phyloP scores from a whole-genome alignment of 1,284 basidiomycete genomes.

The Tilletia setariae region DNA sequence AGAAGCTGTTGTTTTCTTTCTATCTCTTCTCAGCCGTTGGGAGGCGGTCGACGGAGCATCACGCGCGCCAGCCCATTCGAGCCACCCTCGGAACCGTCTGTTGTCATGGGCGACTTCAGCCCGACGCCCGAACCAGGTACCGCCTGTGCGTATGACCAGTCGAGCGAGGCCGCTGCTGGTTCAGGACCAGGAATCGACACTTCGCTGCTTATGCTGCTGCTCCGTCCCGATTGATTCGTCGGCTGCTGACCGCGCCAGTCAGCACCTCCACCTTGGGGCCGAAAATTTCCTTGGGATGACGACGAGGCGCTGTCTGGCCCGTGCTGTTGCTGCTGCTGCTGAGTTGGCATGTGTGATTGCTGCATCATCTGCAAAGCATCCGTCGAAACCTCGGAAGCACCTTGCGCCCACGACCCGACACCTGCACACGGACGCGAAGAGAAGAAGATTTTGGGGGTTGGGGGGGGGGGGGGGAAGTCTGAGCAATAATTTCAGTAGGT shows the following conservation, averaged over 20 bases:
- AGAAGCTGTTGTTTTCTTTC: too few species aligned
- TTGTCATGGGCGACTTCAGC: too few species aligned
- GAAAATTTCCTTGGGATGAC: constrained; percentile 4
- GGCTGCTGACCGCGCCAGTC: neutral
- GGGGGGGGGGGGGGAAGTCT: too few species aligned
- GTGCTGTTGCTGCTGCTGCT: too few species aligned
- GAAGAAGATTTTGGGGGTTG: too few species aligned
- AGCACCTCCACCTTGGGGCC: neutral
- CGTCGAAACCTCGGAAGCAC: neutral
- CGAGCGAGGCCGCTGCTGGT: neutral
- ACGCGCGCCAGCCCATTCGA: constrained; percentile 8
- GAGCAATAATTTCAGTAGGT: too few species aligned
- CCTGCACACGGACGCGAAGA: too few species aligned
- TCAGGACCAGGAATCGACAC: neutral
- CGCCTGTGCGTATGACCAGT: neutral
- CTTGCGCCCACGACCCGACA: too few species aligned
- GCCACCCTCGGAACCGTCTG: neutral
- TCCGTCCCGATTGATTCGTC: neutral
- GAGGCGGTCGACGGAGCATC: neutral
- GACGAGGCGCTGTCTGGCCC: too few species aligned
- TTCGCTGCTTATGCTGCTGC: neutral
- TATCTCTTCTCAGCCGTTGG: neutral
- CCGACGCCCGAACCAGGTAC: too few species aligned
- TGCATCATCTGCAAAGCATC: constrained; percentile 2
- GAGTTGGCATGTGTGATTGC: neutral